Evolutionary conservation across 2,329 filamentous ascomycete genomes (phyloP), one percentile per base, ranked within the genome.

Genomic region (Claviceps paspali): DNA sequence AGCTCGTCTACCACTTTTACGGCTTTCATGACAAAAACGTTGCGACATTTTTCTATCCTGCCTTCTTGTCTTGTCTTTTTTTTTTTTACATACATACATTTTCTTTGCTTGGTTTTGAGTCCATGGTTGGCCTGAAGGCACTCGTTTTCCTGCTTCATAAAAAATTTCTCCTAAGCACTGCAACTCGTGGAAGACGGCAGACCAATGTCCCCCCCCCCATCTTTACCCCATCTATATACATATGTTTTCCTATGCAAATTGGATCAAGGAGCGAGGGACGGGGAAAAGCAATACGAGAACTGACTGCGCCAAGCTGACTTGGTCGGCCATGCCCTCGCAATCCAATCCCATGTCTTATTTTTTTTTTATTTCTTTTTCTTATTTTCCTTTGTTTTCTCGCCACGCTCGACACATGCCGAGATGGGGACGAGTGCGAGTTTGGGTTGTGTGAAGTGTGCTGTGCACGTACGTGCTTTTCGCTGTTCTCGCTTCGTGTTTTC

Each of bases 161-260:
- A 6, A 9, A 17, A 10, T n/a, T 11, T 10, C 23, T n/a, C 31
- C 21, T 12, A 27, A 22, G 14, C 18, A 26, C 35, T 18, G 17
- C 21, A 37, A 27, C 14, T 24, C 22, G 11, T 32, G 15, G 30
- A 9, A 15, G 21, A 28, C 6, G n/a, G n/a, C n/a, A n/a, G n/a
- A n/a, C n/a, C n/a, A 28, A 17, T 6, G 28, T 6, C 19, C 14
- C 3, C 19, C 17, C 19, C 14, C 3, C 19, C 17, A 14, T 24
- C 22, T 19, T 19, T 19, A 14, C 18, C 23, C 18, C 18, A 10
- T 28, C 33, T 28, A 23, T 29, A 14, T 19, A 24, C 34, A 29
- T 33, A 38, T 34, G 21, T 40, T 33, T 39, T 36, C 18, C 30
- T 38, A 35, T 42, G 37, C 28, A 34, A 33, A 19, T 43, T 42